Percentiles rank a stretch among this genome's conserved stretches.
Conservation (phyloP, 352 stramenopile genomes). For the Globisporangium cystogenes region DNA sequence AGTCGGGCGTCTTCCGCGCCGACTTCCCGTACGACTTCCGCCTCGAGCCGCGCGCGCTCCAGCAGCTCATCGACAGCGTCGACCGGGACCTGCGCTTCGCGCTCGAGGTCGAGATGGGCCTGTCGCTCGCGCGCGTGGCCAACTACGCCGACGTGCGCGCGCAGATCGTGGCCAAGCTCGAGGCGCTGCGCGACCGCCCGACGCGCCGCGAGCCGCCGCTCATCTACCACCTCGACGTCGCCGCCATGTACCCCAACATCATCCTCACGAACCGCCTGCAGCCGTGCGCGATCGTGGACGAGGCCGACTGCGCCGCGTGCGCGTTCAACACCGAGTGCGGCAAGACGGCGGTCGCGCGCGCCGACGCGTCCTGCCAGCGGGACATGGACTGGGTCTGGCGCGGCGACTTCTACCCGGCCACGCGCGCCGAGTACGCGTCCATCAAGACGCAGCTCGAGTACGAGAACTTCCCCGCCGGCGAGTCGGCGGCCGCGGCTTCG, state of each 20-base stretch:
- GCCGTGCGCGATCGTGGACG: conserved; percentile 95
- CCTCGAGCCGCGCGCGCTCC: conserved; percentile 91
- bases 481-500: background rate
- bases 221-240: conserved; percentile 99
- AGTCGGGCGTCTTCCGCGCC: conserved; percentile 97
- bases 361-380: conserved; percentile 92
- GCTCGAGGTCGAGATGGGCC: conserved; percentile 91
- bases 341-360: conserved; percentile 59
- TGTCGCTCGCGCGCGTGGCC: conserved; percentile 86
- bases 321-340: conserved; percentile 88
- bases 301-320: conserved; percentile 95
- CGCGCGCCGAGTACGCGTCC: conserved; percentile 92
- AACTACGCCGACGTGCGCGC: conserved; percentile 85
- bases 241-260: conserved; percentile 99
- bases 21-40: conserved; percentile 98
- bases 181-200: conserved; percentile 92
- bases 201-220: conserved; percentile 89
- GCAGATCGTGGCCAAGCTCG: conserved; percentile 92
- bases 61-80: conserved; percentile 95
- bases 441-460: conserved; percentile 95
- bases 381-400: conserved; percentile 99
- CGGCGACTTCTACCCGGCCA: conserved; percentile 94
- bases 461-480: conserved; percentile 67
- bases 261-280: conserved; percentile 99
- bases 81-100: conserved; percentile 97